Percentiles rank a stretch among this genome's conserved stretches.
phyloP scores from a whole-genome alignment of 257 asterid genomes.

The Leptodermis oblonga region DNA sequence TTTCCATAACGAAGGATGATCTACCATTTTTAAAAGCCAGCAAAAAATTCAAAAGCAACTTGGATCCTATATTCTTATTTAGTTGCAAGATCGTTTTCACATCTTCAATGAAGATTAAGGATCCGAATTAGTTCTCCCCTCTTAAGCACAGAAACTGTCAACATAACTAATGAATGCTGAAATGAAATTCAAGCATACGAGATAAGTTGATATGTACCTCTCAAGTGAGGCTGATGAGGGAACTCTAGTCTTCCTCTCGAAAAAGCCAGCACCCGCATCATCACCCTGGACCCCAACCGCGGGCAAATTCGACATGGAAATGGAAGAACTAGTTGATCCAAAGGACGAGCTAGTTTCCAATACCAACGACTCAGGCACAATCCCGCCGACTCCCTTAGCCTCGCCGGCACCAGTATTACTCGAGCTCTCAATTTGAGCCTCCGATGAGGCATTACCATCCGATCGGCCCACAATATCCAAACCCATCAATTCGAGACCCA shows the following conservation, averaged over 20 bases:
- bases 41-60: not conserved
- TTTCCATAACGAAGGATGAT: not conserved
- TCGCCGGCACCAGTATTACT: conserved; percentile 37
- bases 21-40: not conserved
- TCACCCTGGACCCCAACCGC: conserved; percentile 47
- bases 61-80: not conserved
- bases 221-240: conserved; percentile 68
- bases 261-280: conserved; percentile 43
- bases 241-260: conserved; percentile 48
- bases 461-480: conserved; percentile 30
- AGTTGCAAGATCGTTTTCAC: not conserved
- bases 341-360: conserved; percentile 80
- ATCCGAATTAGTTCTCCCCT: not conserved
- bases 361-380: conserved; percentile 49
- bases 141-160: not conserved
- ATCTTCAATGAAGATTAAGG: not conserved
- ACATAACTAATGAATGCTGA: conserved; percentile 6
- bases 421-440: conserved; percentile 39
- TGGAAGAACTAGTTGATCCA: conserved; percentile 66
- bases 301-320: conserved; percentile 62
- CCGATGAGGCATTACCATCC: conserved; percentile 28
- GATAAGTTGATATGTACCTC: conserved; percentile 36
- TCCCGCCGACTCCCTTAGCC: conserved; percentile 18
- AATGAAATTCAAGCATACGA: not conserved
- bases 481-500: conserved; percentile 33